Conservation (phyloP, 371 early-diverging fungal species). For the Mucor indicus region DNA sequence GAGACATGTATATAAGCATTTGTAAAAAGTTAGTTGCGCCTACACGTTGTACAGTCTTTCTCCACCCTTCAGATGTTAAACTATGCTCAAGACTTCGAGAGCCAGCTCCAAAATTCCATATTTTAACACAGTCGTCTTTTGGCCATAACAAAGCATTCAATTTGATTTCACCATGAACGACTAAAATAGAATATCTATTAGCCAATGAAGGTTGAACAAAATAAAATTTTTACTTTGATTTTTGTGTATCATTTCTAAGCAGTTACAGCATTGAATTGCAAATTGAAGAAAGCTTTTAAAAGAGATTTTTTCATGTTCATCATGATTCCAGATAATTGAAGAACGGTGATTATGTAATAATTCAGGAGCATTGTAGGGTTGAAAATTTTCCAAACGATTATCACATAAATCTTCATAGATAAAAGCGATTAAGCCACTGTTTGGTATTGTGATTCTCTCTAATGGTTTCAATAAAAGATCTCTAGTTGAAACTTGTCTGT, state of each 20-base stretch:
- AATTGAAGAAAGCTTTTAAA: constrained; percentile 34
- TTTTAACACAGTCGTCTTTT: constrained; percentile 20
- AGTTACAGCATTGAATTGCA: constrained; percentile 47
- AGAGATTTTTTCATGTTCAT: constrained; percentile 3
- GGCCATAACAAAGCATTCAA: constrained; percentile 44
- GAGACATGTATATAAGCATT: constrained; percentile 47
- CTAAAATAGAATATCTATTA: constrained; percentile 6
- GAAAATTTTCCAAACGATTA: constrained; percentile 28
- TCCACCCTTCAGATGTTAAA: constrained; percentile 45
- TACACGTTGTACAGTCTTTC: constrained; percentile 36
- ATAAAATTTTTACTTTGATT: constrained; percentile 32
- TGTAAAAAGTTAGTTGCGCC: constrained; percentile 32
- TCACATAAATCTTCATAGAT: constrained; percentile 37
- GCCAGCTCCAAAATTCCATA: constrained; percentile 48
- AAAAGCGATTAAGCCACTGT: constrained; percentile 30
- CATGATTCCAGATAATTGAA: background rate
- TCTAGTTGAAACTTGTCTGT: constrained; percentile 25
- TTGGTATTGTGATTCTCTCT: constrained; percentile 25
- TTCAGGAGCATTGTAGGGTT: constrained; percentile 17
- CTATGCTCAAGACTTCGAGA: constrained; percentile 39
- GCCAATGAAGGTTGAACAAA: background rate
- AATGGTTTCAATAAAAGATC: constrained; percentile 36
- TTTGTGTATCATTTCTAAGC: constrained; percentile 42
- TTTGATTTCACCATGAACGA: constrained; percentile 47
- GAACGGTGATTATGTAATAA: background rate